These are phyloP conservation scores for Misopates orontium DNA, from an alignment of 257 asterid genomes.

Conservation along the genomic window DNA sequence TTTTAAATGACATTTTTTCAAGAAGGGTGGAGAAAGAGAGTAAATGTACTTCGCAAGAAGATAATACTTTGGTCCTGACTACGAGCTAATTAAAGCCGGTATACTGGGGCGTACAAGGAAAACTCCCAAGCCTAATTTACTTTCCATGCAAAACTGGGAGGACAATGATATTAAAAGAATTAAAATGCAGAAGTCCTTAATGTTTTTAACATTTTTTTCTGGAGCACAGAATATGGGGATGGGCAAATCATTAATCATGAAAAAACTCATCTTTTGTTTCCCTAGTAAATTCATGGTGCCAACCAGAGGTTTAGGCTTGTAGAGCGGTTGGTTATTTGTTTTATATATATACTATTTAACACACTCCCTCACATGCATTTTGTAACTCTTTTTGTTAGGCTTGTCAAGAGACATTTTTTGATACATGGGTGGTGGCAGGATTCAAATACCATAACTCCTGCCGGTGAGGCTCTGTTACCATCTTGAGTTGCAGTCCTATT, in stretches of 20 bases:
- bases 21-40: slow-evolving; percentile 10
- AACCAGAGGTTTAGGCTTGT: background rate
- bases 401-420: too few relatives aligned
- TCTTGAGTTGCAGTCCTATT: too few relatives aligned
- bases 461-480: too few relatives aligned
- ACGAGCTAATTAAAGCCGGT: background rate
- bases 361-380: too few relatives aligned
- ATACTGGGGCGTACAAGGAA: background rate
- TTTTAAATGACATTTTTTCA: background rate
- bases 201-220: background rate
- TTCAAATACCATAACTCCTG: background rate
- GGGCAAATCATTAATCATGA: too few relatives aligned
- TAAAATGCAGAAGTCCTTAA: background rate
- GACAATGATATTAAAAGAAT: background rate
- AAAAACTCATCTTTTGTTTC: too few relatives aligned
- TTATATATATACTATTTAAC: too few relatives aligned
- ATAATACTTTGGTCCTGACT: slow-evolving; percentile 1
- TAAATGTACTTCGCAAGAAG: background rate
- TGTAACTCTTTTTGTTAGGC: too few relatives aligned
- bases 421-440: too few relatives aligned
- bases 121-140: background rate
- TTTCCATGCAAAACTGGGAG: background rate
- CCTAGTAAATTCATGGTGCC: background rate
- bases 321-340: background rate
- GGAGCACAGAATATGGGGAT: too few relatives aligned